Evolutionary conservation across 2,329 filamentous ascomycete genomes (phyloP), one percentile per base, ranked within the genome.

Genomic region (Tolypocladium tropicale): DNA sequence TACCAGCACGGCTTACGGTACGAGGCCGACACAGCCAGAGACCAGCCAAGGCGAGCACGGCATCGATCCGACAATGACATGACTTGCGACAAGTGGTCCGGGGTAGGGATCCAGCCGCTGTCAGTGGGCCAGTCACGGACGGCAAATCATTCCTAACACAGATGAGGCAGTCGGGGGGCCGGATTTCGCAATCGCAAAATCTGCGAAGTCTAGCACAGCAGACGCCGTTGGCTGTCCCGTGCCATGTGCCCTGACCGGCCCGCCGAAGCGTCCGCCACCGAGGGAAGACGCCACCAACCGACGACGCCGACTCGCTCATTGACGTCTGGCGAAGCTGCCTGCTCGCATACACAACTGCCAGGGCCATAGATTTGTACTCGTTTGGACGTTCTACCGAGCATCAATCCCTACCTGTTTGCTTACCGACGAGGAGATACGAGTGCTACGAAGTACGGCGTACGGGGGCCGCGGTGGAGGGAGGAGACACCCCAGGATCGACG

Each of bases 121-220:
- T 33, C 39, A 54, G 52, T 55, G 55, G 56, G 53, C 57, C 60
- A 58, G 54, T 56, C 59, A 57, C 37, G 12, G 50, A 32, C 10
- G 41, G 43, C 25, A 48, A 23, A 21, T 14, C 33, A 33, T 18
- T 51, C 23, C 14, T 43, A 14, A 54, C 51, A 58, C 39, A 52
- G 56, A 59, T 57, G 57, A 57, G 57, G 53, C 53, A 54, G 54
- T 57, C 52, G 46, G 53, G 52, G 57, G 49, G 2, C 41, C 49
- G 49, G 32, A 62, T 61, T 62, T 60, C 60, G 60, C 60, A 52
- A 61, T 62, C 50, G 41, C 46, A 54, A 56, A 23, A 52, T 57
- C 50, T 57, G 53, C 50, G 43, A 59, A 46, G 51, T 43, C 50
- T 48, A 58, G 52, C 23, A 51, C 16, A 32, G 33, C 32, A 48